phyloP scores from a whole-genome alignment of 2,329 filamentous ascomycete species.

The Hypoxylon sp. region DNA sequence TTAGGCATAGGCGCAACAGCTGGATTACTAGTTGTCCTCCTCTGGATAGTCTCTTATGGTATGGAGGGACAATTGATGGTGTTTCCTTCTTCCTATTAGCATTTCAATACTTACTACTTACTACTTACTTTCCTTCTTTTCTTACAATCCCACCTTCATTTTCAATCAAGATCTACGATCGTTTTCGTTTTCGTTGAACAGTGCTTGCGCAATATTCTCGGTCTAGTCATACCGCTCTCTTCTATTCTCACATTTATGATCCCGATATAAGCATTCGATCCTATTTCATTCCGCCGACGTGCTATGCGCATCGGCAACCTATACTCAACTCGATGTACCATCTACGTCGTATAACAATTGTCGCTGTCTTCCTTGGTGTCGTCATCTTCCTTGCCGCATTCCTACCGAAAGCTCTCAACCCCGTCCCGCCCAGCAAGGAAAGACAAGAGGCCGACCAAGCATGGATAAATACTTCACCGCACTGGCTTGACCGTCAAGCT shows the following conservation, averaged over 20 bases:
- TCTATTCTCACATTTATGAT: conserved; percentile 7
- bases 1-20: conserved; percentile 15
- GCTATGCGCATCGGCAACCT: conserved; percentile 33
- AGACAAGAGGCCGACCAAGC: conserved; percentile 68
- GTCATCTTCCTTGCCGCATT: conserved; percentile 60
- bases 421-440: conserved; percentile 67
- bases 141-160: conserved; percentile 5
- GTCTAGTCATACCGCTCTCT: conserved; percentile 21
- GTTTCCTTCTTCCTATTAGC: conserved; percentile 26
- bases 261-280: conserved; percentile 9
- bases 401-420: conserved; percentile 66
- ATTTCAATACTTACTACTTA: not conserved
- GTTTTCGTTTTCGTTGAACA: conserved; percentile 11
- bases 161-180: conserved; percentile 23
- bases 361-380: conserved; percentile 51
- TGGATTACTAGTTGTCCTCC: conserved; percentile 18
- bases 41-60: conserved; percentile 18
- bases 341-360: conserved; percentile 55
- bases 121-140: conserved; percentile 16
- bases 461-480: conserved; percentile 77
- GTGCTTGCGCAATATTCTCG: conserved; percentile 5
- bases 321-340: conserved; percentile 52
- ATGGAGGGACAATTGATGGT: conserved; percentile 29
- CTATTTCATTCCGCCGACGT: conserved; percentile 20
- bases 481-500: conserved; percentile 77